Evolutionary conservation across 805 yeast genomes (phyloP).

Genomic region (Yamadazyma nakazawae): DNA sequence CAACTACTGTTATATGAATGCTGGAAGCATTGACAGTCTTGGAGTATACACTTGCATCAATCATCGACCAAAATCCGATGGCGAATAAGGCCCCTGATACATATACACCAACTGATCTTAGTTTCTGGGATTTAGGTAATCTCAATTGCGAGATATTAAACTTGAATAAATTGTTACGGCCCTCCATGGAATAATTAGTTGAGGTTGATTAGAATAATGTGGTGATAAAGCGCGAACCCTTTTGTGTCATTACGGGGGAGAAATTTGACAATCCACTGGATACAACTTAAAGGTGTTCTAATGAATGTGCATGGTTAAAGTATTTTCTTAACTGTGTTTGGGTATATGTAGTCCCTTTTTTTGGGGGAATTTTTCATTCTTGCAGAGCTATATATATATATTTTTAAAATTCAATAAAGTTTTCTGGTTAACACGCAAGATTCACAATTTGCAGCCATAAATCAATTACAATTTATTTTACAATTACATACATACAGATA

Average conservation of each 20-base stretch:
- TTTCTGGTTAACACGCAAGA: neutral
- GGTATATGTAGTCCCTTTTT: no score
- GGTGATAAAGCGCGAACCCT: neutral
- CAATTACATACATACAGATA: neutral
- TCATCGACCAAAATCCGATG: constrained; percentile 81
- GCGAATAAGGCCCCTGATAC: constrained; percentile 76
- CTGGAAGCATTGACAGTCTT: constrained; percentile 79
- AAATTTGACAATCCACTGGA: no score
- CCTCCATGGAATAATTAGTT: constrained; percentile 28
- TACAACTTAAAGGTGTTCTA: no score
- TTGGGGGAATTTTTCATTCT: no score
- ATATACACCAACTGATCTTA: constrained; percentile 73
- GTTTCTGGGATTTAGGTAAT: constrained; percentile 66
- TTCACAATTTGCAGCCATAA: neutral
- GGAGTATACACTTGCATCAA: constrained; percentile 87
- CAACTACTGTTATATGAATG: constrained; percentile 86
- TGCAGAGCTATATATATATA: no score
- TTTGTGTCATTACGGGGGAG: no score
- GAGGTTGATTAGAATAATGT: neutral
- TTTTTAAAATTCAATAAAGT: no score
- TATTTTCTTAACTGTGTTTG: no score
- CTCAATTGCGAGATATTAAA: constrained; percentile 52
- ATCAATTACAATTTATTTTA: neutral
- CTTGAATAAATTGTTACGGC: constrained; percentile 55
- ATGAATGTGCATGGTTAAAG: no score